phyloP scores from a whole-genome alignment of 2,329 filamentous ascomycete species.

The Colletotrichum trifolii region DNA sequence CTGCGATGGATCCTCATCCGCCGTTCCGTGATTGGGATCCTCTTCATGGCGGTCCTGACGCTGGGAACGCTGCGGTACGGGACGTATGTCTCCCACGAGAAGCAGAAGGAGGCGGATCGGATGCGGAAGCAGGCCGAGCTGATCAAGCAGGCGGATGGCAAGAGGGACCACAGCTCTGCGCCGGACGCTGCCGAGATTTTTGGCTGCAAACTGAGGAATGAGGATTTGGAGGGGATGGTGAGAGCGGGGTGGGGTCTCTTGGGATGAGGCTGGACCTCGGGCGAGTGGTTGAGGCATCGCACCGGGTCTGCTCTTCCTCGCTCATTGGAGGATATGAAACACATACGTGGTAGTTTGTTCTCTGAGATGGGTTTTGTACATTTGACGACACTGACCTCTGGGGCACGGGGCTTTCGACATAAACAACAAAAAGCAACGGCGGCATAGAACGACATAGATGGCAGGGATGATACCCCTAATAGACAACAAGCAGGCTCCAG shows the following conservation, averaged over 20 bases:
- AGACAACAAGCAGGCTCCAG: no score
- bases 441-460: no score
- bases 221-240: background rate
- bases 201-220: constrained; percentile 62
- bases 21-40: constrained; percentile 71
- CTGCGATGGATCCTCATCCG: constrained; percentile 85
- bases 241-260: background rate
- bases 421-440: no score
- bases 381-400: no score
- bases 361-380: no score
- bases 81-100: constrained; percentile 65
- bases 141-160: constrained; percentile 55
- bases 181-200: constrained; percentile 66
- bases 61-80: constrained; percentile 69
- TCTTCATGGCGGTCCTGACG: constrained; percentile 73
- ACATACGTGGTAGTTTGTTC: no score
- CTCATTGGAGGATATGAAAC: no score
- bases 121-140: constrained; percentile 57
- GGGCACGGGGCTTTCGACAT: no score
- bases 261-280: background rate
- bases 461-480: no score
- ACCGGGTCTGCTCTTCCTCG: no score
- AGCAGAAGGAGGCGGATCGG: constrained; percentile 57
- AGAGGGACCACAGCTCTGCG: constrained; percentile 57
- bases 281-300: no score